Evolutionary conservation across 192 early-diverging fungal species (phyloP), one percentile per base, ranked within the genome.

Genomic region (Dissophora ornata): DNA sequence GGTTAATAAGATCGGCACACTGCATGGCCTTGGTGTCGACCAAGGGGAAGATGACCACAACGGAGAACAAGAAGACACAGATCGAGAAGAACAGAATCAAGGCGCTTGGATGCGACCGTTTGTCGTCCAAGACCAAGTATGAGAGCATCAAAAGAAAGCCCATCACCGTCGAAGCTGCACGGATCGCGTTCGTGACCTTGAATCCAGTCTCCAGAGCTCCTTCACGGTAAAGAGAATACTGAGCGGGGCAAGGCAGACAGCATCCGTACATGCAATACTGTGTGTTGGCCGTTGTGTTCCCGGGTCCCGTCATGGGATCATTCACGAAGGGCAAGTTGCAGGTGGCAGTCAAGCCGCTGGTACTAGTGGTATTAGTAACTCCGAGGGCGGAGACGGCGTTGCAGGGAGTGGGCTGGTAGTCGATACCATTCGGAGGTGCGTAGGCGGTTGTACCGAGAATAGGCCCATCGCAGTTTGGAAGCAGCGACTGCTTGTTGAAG

Each of bases 221-320:
- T 18, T 41, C 25, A 19, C 66, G 57, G 32, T 87, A 87, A 4
- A 87, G 69, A 36, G 54, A 57, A 51, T 87, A 75, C 62, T 82
- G 81, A 7, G 74, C 78, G 2, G 85, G 85, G 48, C 85, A 87
- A 29, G 85, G 85, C 30, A 87, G 40, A 67, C 85, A 87, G 34
- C 85, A 87, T 48, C 84, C 84, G 34, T 62, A 58, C 42, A 57
- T 55, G 41, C 85, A 87, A 38, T 61, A 78, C 13, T 47, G 45
- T 5, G 38, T 12, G 47, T 62, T 80, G 18, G 71, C 33, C 1
- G 71, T 60, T 2, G 52, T 59, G 25, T 41, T 62, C 11, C 70
- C 69, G 18, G 61, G 28, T 42, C 67, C 56, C 21, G 63, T 57
- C 2, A 67, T 21, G 0, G 82, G 82, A 49, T 85, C 84, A 0